Percentiles rank a stretch among this genome's conserved stretches.
Evolutionary conservation across 805 yeast genomes (phyloP).

Genomic region (Metschnikowia lochheadii): DNA sequence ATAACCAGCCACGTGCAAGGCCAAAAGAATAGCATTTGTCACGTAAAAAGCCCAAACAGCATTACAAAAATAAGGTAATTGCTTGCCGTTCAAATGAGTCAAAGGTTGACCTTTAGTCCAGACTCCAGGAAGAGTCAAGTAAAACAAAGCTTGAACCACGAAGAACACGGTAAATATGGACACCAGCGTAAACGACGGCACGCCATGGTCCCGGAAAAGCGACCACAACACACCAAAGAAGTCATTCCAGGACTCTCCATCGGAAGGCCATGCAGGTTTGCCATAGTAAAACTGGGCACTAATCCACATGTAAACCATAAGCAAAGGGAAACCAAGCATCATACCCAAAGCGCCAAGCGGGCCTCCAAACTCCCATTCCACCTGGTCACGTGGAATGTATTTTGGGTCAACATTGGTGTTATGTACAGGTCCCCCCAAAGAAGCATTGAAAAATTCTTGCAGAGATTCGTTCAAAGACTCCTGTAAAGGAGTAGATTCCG

Average conservation of each 20-base stretch:
- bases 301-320: slow-evolving; percentile 98
- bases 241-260: slow-evolving; percentile 49
- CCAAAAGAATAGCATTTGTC: slow-evolving; percentile 53
- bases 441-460: no score
- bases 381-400: slow-evolving; percentile 42
- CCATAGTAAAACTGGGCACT: slow-evolving; percentile 80
- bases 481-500: slow-evolving; percentile 3
- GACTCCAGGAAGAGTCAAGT: slow-evolving; percentile 84
- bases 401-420: slow-evolving; percentile 17
- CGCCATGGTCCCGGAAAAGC: slow-evolving; percentile 47
- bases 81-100: slow-evolving; percentile 71
- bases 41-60: slow-evolving; percentile 83
- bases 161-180: slow-evolving; percentile 67
- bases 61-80: slow-evolving; percentile 89
- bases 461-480: background rate
- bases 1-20: slow-evolving; percentile 74
- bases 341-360: slow-evolving; percentile 83
- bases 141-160: slow-evolving; percentile 63
- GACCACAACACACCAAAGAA: slow-evolving; percentile 39
- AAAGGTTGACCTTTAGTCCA: slow-evolving; percentile 96
- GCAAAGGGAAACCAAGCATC: slow-evolving; percentile 87
- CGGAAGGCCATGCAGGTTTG: slow-evolving; percentile 61
- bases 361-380: slow-evolving; percentile 92
- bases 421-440: no score
- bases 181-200: slow-evolving; percentile 63